Base-by-base conservation (phyloP, 2,329 filamentous ascomycete species). In the Tolypocladium ovalisporum region DNA sequence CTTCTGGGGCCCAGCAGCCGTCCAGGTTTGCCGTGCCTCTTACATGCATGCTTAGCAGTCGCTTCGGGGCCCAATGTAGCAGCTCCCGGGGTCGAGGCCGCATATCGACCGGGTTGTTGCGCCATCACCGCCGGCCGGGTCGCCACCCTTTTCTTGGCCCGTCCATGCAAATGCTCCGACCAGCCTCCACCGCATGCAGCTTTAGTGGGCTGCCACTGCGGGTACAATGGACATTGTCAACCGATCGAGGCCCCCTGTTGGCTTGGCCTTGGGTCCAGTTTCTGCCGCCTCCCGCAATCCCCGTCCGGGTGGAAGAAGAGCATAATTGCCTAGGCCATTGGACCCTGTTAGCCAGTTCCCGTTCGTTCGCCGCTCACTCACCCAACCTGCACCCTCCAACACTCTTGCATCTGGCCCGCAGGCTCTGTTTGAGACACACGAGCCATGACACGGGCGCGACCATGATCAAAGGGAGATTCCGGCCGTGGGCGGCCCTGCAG, bases 401-500 rank as follows among this genome's bases (percentile, higher is more conserved):
- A 4, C 42, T 29, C 42, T 17, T 34, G 13, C 24, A 29, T 29
- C 24, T 3, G 5, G 24, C 42, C n/a, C 42, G 40, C n/a, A 44
- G 40, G 7, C 22, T 44, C 37, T 17, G 27, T n/a, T 29, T 10
- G 36, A 42, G 27, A 39, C 29, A 39, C 29, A 32, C 36, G 9
- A 32, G 29, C 37, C 54, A 34, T 19, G 37, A 12, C 29, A 22
- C 22, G 37, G n/a, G 13, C 22, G 27, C 39, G 37, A 57, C 32
- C 40, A 57, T 57, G 55, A 57, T 57, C 9, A 54, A 57, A 42
- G 37, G 49, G 6, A 37, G 39, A 34, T 34, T 53, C 49, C 29
- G 36, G 49, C 54, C 17, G 19, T 47, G 39, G 54, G 32, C 19
- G 54, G 29, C 54, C 17, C 53, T 44, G 24, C 29, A 55, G 34